A percentile compares a stretch with the other conserved stretches of the same genome.
phyloP scores from a whole-genome alignment of 352 stramenopile genomes.

The Halophytophthora polymorphica region DNA sequence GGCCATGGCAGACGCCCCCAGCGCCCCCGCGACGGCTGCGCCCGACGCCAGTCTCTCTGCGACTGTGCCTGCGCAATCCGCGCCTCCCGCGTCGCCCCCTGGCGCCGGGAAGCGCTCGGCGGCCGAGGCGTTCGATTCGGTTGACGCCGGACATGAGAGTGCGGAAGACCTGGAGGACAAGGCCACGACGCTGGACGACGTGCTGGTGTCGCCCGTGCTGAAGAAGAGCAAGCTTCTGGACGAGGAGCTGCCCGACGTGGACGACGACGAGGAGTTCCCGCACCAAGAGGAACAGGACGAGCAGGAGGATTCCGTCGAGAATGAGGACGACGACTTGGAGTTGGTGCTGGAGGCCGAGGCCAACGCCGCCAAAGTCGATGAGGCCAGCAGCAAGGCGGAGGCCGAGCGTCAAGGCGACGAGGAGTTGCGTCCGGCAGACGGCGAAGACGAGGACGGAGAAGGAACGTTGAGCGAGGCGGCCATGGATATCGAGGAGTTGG shows the following conservation, averaged over 20 bases:
- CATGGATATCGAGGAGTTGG: constrained; percentile 11
- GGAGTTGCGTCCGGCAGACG: neutral
- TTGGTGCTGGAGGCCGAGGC: constrained; percentile 14
- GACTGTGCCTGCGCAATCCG: neutral
- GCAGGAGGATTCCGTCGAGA: constrained; percentile 2
- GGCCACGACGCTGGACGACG: constrained; percentile 62
- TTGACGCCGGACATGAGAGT: constrained; percentile 1
- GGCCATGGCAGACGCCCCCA: constrained; percentile 22
- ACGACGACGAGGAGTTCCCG: constrained; percentile 40
- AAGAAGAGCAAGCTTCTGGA: constrained; percentile 53
- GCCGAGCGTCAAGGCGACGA: neutral
- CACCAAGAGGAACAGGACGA: constrained; percentile 14
- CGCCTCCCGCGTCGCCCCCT: neutral
- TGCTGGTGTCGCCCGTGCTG: constrained; percentile 41
- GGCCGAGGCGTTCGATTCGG: constrained; percentile 22
- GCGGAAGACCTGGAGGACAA: constrained; percentile 24
- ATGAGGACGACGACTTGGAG: constrained; percentile 26
- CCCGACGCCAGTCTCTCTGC: constrained; percentile 7
- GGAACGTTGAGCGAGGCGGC: neutral
- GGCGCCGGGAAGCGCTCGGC: constrained; percentile 22
- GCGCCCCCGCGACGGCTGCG: neutral
- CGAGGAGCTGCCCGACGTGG: constrained; percentile 42
- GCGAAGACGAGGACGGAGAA: constrained; percentile 9
- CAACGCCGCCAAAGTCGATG: constrained; percentile 1
- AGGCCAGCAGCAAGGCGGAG: constrained; percentile 9